These are phyloP conservation scores for Syzygium aqueum DNA, from an alignment of 345 rosid genomes.

Conservation along the genomic window DNA sequence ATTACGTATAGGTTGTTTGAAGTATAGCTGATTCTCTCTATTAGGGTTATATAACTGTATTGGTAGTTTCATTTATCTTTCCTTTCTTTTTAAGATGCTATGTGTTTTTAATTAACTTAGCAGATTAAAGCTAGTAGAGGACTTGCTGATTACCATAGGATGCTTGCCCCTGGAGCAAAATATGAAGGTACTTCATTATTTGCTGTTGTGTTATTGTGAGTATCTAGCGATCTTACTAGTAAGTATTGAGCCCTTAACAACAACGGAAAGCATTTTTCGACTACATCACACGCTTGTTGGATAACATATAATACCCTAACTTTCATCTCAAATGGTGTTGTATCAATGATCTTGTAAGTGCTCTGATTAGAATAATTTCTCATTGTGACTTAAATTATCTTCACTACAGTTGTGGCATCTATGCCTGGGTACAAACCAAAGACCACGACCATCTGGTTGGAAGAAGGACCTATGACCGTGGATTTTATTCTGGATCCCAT, in stretches of 20 bases:
- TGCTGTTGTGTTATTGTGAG: not conserved
- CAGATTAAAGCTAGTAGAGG: conserved; percentile 61
- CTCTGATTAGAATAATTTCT: not conserved
- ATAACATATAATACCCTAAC: not conserved
- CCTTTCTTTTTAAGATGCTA: not conserved
- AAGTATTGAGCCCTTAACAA: not conserved
- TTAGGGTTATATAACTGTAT: not conserved
- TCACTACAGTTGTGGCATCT: conserved; percentile 45
- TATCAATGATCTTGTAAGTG: not conserved
- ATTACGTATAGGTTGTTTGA: not conserved
- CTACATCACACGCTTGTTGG: not conserved
- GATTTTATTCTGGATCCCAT: conserved; percentile 86
- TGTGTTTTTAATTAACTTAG: not conserved
- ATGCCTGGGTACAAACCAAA: conserved; percentile 70
- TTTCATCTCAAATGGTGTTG: not conserved
- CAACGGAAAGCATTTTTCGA: not conserved
- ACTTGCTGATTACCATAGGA: conserved; percentile 71
- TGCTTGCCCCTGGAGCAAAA: conserved; percentile 55
- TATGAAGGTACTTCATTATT: conserved; percentile 60
- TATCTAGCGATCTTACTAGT: not conserved
- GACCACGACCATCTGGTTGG: conserved; percentile 53
- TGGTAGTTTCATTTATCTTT: not conserved
- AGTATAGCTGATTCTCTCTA: not conserved
- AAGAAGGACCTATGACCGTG: conserved; percentile 41
- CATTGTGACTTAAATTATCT: not conserved